A percentile compares a stretch with the other conserved stretches of the same genome.
phyloP scores from a whole-genome alignment of 2,329 filamentous ascomycete species.

The Penicillium corylophilum region DNA sequence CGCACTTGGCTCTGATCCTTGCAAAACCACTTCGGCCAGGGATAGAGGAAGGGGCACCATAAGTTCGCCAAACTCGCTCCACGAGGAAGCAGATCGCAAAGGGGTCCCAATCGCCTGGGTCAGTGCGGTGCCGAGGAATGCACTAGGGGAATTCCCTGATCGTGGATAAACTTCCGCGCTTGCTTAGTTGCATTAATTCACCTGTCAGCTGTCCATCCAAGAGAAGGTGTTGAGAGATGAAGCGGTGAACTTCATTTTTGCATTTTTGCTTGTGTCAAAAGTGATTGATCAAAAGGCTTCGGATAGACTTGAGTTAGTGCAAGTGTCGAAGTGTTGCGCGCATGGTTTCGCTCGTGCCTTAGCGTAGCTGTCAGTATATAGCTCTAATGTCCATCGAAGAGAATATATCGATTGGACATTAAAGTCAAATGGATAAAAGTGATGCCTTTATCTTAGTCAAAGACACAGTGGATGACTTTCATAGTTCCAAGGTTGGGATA shows the following conservation, averaged over 20 bases:
- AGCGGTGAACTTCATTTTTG: not conserved
- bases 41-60: not conserved
- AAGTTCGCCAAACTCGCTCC: not conserved
- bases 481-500: too few species aligned
- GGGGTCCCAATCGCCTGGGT: not conserved
- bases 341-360: not conserved
- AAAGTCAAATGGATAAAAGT: not conserved
- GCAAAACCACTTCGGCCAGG: not conserved
- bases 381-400: not conserved
- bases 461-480: too few species aligned
- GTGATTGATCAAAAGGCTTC: too few species aligned
- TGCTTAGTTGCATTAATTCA: not conserved
- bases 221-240: not conserved
- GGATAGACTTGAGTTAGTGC: not conserved
- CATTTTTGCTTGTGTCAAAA: too few species aligned
- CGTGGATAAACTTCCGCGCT: not conserved
- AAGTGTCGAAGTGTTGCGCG: not conserved
- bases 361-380: not conserved
- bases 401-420: not conserved
- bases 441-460: too few species aligned
- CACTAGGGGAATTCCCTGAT: not conserved
- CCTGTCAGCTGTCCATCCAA: not conserved
- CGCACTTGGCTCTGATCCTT: not conserved
- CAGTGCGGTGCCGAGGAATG: conserved; percentile 4
- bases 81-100: not conserved